phyloP scores from a whole-genome alignment of 345 rosid species.

The Pistacia atlantica region DNA sequence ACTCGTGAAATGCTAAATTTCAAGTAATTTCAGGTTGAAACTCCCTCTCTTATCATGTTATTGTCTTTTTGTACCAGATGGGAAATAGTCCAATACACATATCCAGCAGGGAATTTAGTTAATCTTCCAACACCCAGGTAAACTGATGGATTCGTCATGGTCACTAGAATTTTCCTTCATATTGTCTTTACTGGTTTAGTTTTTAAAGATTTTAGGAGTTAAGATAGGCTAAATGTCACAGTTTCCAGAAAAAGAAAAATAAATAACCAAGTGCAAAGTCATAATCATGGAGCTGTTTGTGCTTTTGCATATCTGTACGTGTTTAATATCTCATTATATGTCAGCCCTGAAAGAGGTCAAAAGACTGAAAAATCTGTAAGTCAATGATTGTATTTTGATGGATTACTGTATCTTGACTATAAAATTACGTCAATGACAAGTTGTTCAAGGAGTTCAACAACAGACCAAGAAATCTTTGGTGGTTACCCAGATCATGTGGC shows the following conservation, averaged over 20 bases:
- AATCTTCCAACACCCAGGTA: constrained; percentile 46
- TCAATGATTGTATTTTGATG: not conserved
- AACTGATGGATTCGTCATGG: not conserved
- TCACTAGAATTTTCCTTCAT: not conserved
- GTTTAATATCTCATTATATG: not conserved
- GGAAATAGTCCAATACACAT: constrained; percentile 34
- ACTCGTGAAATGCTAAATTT: constrained; percentile 5
- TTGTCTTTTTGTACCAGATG: constrained; percentile 33
- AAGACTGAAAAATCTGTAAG: not conserved
- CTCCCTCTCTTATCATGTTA: constrained; percentile 13
- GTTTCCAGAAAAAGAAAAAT: not conserved
- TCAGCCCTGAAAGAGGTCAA: not conserved
- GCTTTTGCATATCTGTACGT: not conserved
- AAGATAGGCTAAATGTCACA: not conserved
- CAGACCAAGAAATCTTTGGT: not conserved
- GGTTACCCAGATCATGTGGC: not conserved
- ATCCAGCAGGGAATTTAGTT: constrained; percentile 34
- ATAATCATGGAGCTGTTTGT: constrained; percentile 3
- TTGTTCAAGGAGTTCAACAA: not conserved
- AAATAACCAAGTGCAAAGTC: not conserved
- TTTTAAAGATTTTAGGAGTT: not conserved
- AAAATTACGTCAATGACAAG: not conserved
- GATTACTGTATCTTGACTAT: not conserved
- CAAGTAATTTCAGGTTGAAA: not conserved
- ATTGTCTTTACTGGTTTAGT: not conserved